phyloP scores from a whole-genome alignment of 2,329 filamentous ascomycete species.

The Ascochyta viciae-villosae region DNA sequence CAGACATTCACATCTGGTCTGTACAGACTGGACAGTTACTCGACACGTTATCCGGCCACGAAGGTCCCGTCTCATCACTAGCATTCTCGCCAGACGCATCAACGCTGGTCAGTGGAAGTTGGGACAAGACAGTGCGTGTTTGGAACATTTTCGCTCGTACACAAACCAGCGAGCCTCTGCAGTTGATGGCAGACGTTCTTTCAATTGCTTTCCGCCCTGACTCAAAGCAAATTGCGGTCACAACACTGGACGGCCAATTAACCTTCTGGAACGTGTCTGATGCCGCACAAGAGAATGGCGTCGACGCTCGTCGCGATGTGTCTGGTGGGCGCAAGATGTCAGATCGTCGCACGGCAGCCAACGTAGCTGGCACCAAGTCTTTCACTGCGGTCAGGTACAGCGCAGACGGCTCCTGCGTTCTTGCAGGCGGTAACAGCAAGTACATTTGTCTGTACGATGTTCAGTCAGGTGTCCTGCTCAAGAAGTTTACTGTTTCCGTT shows the following conservation, averaged over 20 bases:
- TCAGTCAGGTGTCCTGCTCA: conserved; percentile 85
- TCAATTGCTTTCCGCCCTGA: conserved; percentile 88
- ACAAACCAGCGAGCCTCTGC: conserved; percentile 92
- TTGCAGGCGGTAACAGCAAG: conserved; percentile 96
- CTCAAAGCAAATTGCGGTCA: conserved; percentile 87
- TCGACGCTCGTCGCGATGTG: conserved; percentile 90
- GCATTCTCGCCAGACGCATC: conserved; percentile 88
- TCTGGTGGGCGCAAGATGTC: conserved; percentile 89
- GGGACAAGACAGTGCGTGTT: conserved; percentile 93
- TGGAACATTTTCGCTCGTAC: conserved; percentile 96
- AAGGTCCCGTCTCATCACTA: conserved; percentile 88
- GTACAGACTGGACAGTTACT: conserved; percentile 96
- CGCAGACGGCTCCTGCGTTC: conserved; percentile 86
- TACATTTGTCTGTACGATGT: conserved; percentile 99
- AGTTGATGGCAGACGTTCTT: conserved; percentile 89
- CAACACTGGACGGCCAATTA: conserved; percentile 90
- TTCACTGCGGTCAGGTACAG: conserved; percentile 91
- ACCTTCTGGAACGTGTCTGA: conserved; percentile 95
- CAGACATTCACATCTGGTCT: conserved; percentile 98
- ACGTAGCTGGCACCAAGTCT: conserved; percentile 85
- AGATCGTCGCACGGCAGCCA: conserved; percentile 90
- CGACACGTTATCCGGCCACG: conserved; percentile 88
- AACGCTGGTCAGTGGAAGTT: conserved; percentile 87
- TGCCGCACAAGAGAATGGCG: conserved; percentile 81
- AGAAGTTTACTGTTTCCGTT: conserved; percentile 94